phyloP scores from a whole-genome alignment of 1,284 basidiomycete species.

The Apiotrichum akiyoshidainum region DNA sequence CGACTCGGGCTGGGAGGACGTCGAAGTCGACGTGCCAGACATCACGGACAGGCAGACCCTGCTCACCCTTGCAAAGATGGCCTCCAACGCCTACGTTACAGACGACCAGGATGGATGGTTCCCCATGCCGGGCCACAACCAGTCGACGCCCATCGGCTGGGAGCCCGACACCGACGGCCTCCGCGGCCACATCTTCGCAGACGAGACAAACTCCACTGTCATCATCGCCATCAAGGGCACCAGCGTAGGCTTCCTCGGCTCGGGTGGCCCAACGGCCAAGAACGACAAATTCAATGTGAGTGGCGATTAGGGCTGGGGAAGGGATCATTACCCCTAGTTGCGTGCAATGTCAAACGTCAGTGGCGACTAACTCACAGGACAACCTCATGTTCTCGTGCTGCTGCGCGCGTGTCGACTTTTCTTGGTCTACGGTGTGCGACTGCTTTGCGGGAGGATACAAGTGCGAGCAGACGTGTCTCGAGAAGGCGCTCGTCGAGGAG shows the following conservation, averaged over 20 bases:
- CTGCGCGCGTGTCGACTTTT: conserved; percentile 89
- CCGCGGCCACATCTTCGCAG: conserved; percentile 85
- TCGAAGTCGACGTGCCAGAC: conserved; percentile 57
- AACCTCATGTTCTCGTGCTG: conserved; percentile 98
- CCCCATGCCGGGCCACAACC: conserved; percentile 65
- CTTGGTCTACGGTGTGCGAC: conserved; percentile 91
- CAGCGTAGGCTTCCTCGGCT: conserved; percentile 71
- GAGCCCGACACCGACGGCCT: conserved; percentile 81
- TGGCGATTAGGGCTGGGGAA: background rate
- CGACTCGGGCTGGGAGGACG: conserved; percentile 53
- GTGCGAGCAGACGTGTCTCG: conserved; percentile 80
- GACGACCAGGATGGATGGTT: conserved; percentile 70
- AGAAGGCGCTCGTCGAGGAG: conserved; percentile 72
- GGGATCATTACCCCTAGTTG: background rate
- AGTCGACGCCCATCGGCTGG: conserved; percentile 84
- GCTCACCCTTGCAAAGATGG: conserved; percentile 85
- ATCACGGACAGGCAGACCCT: conserved; percentile 72
- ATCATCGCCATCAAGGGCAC: conserved; percentile 94
- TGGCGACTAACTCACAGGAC: conserved; percentile 54
- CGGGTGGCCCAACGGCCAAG: conserved; percentile 77
- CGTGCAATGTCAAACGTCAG: background rate
- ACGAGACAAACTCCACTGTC: conserved; percentile 78
- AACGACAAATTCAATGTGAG: conserved; percentile 83
- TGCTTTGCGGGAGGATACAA: conserved; percentile 79
- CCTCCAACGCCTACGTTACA: conserved; percentile 78